phyloP scores from a whole-genome alignment of 2,329 filamentous ascomycete species.

The Arachnomyces sp. region DNA sequence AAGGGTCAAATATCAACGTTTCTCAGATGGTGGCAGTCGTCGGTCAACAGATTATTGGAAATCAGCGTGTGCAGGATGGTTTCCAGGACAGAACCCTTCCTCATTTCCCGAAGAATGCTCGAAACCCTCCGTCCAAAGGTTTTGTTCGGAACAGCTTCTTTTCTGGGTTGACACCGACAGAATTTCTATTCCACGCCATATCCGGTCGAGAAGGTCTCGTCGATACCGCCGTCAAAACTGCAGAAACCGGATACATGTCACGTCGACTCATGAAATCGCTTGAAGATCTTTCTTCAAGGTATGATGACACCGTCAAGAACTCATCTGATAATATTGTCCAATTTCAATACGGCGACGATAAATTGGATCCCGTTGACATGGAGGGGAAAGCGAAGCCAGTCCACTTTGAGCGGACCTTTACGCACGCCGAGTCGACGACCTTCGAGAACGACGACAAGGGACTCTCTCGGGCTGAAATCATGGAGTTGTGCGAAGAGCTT shows the following conservation, averaged over 20 bases:
- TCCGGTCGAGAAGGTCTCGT: conserved; percentile 97
- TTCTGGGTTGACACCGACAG: conserved; percentile 76
- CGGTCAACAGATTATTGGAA: conserved; percentile 95
- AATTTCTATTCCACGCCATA: conserved; percentile 98
- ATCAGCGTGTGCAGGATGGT: conserved; percentile 84
- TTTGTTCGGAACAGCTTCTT: conserved; percentile 98
- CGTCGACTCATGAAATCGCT: conserved; percentile 95
- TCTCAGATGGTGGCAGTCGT: conserved; percentile 98
- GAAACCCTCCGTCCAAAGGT: conserved; percentile 88
- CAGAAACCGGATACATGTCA: conserved; percentile 98
- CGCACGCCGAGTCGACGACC: conserved; percentile 66
- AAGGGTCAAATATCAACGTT: conserved; percentile 95
- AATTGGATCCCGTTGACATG: conserved; percentile 95
- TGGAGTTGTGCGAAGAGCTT: conserved; percentile 58
- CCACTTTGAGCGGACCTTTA: conserved; percentile 84
- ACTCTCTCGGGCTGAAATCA: conserved; percentile 67
- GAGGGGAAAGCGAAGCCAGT: conserved; percentile 89
- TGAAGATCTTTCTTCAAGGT: conserved; percentile 87
- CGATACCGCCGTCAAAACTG: conserved; percentile 97
- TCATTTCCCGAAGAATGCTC: conserved; percentile 89
- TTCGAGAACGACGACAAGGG: conserved; percentile 70
- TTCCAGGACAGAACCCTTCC: conserved; percentile 93
- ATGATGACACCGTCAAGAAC: conserved; percentile 90
- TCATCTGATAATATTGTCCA: conserved; percentile 85
- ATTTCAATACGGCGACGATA: conserved; percentile 95